A percentile compares a stretch with the other conserved stretches of the same genome.
phyloP scores from a whole-genome alignment of 2,329 filamentous ascomycete genomes.

The Sporothrix luriei region DNA sequence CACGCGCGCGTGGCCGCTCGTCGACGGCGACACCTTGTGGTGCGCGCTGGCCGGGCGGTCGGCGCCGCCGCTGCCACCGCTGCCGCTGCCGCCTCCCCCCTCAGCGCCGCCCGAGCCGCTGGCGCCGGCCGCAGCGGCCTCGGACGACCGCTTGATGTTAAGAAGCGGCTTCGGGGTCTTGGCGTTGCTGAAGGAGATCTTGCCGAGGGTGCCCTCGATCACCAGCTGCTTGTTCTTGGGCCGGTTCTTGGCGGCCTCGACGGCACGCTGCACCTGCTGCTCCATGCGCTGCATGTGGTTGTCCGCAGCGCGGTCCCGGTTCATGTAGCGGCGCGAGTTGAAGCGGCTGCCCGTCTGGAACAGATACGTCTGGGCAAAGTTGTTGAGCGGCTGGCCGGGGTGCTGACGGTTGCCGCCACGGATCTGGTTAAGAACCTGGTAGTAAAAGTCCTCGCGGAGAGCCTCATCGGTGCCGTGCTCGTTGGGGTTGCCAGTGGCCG shows the following conservation, averaged over 20 bases:
- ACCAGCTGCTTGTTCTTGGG: slow-evolving; percentile 97
- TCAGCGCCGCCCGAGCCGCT: slow-evolving; percentile 32
- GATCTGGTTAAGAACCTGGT: slow-evolving; percentile 95
- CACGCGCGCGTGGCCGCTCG: slow-evolving; percentile 45
- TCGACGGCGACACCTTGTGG: slow-evolving; percentile 41
- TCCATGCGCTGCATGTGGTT: slow-evolving; percentile 99
- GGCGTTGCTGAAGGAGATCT: slow-evolving; percentile 98
- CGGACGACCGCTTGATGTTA: slow-evolving; percentile 75
- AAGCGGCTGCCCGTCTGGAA: slow-evolving; percentile 90
- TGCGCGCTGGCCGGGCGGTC: slow-evolving; percentile 3
- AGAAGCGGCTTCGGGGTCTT: slow-evolving; percentile 94
- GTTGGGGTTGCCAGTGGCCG: slow-evolving; percentile 83
- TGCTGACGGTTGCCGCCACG: slow-evolving; percentile 86
- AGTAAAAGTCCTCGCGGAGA: slow-evolving; percentile 94
- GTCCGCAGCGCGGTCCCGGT: slow-evolving; percentile 72
- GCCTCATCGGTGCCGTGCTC: slow-evolving; percentile 79
- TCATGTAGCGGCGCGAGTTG: slow-evolving; percentile 70
- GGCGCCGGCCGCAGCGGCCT: not conserved
- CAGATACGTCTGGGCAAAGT: slow-evolving; percentile 96
- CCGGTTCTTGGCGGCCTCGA: slow-evolving; percentile 95
- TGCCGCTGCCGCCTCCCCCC: slow-evolving; percentile 48
- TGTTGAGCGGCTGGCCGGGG: slow-evolving; percentile 87
- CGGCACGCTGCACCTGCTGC: slow-evolving; percentile 94
- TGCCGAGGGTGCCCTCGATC: slow-evolving; percentile 92
- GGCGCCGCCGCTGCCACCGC: not conserved